These are phyloP conservation scores for Mycena indigotica DNA, from an alignment of 768 basidiomycete species.

Conservation along the genomic window DNA sequence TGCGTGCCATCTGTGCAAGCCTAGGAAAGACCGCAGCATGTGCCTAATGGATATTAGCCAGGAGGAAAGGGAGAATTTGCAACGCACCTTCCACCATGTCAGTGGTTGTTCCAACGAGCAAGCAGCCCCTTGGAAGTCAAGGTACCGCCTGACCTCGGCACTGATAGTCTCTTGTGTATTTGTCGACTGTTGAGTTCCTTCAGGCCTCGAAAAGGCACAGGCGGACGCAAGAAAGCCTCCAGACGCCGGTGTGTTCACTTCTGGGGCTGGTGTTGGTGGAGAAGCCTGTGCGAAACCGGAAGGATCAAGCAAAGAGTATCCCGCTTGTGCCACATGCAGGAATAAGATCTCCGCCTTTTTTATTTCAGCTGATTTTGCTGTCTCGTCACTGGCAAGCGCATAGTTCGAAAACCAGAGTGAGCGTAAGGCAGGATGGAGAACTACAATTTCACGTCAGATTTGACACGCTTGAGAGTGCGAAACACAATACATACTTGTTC, in stretches of 20 bases:
- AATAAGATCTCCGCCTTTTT: background rate
- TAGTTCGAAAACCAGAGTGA: conserved; percentile 25
- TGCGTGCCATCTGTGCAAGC: conserved; percentile 31
- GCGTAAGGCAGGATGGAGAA: conserved; percentile 31
- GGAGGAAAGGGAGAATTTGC: conserved; percentile 2
- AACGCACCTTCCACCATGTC: conserved; percentile 34
- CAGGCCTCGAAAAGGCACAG: background rate
- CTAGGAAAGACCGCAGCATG: conserved; percentile 29
- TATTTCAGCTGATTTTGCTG: background rate
- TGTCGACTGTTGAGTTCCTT: background rate
- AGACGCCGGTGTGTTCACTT: background rate
- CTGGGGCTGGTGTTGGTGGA: too few species aligned
- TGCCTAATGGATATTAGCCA: conserved; percentile 15
- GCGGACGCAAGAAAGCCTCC: background rate
- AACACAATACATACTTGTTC: conserved; percentile 27
- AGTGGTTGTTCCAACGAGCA: conserved; percentile 21
- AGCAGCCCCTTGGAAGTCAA: conserved; percentile 18
- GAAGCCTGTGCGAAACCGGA: background rate
- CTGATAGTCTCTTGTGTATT: conserved; percentile 12
- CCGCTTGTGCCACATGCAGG: background rate
- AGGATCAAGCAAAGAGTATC: background rate
- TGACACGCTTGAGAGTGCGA: too few species aligned
- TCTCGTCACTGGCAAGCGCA: background rate
- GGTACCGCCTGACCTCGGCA: conserved; percentile 23
- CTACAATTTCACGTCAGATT: too few species aligned